These are phyloP conservation scores for Trichoderma sp. DNA, from an alignment of 2,329 filamentous ascomycete genomes.

Conservation along the genomic window DNA sequence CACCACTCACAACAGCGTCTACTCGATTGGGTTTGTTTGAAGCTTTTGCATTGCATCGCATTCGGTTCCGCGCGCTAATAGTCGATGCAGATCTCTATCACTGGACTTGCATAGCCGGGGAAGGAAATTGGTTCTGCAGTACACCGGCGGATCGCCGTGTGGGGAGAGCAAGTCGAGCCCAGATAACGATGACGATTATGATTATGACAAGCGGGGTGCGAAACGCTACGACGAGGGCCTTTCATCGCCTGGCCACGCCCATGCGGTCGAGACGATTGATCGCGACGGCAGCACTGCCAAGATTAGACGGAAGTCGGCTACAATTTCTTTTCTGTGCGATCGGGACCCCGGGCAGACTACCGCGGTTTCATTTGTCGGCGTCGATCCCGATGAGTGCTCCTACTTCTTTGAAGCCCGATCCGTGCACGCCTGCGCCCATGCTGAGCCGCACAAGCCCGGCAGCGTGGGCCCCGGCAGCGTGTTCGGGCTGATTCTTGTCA, in stretches of 20 bases:
- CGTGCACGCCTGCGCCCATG: constrained; percentile 71
- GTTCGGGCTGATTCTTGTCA: constrained; percentile 81
- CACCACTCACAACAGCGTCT: constrained; percentile 62
- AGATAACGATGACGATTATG: constrained; percentile 28
- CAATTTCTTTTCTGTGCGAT: constrained; percentile 93
- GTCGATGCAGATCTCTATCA: constrained; percentile 46
- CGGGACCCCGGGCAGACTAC: constrained; percentile 72
- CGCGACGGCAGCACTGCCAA: constrained; percentile 32
- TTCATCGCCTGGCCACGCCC: constrained; percentile 7
- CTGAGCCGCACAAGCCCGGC: constrained; percentile 71
- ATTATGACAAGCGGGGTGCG: constrained; percentile 14
- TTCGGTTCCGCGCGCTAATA: not conserved
- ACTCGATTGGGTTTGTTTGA: constrained; percentile 70
- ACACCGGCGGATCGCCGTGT: constrained; percentile 75
- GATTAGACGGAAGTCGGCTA: constrained; percentile 69
- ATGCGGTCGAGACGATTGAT: constrained; percentile 31
- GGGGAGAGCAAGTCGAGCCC: constrained; percentile 46
- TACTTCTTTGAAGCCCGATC: constrained; percentile 96
- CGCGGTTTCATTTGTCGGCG: constrained; percentile 78
- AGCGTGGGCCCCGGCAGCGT: constrained; percentile 71
- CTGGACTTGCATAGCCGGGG: constrained; percentile 60
- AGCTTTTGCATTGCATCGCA: not conserved
- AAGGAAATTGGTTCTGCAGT: constrained; percentile 74
- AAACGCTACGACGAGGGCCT: not conserved
- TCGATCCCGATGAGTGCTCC: constrained; percentile 83